phyloP scores from a whole-genome alignment of 345 rosid species.

The Schrenkiella parvula region DNA sequence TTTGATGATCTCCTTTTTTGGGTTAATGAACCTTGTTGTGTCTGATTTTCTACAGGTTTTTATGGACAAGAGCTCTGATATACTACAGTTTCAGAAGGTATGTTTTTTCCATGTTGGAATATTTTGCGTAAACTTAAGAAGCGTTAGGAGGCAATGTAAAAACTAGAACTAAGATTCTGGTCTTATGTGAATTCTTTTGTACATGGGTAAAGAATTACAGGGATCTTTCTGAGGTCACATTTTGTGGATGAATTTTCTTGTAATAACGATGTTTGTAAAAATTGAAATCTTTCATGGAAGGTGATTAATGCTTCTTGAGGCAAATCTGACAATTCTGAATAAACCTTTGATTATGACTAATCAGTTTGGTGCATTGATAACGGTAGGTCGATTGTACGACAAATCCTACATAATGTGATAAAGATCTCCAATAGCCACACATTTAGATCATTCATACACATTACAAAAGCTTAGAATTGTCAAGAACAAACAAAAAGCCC shows the following conservation, averaged over 20 bases:
- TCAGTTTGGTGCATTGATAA: background rate
- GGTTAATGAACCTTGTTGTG: slow-evolving; percentile 20
- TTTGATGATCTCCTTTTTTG: slow-evolving; percentile 7
- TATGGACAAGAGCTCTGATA: slow-evolving; percentile 6
- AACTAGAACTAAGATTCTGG: slow-evolving; percentile 29
- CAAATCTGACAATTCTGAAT: background rate
- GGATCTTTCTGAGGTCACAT: background rate
- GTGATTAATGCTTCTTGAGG: background rate
- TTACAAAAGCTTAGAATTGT: background rate
- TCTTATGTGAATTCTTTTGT: slow-evolving; percentile 58
- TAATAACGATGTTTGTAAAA: background rate
- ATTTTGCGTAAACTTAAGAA: slow-evolving; percentile 22
- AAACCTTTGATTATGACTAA: background rate
- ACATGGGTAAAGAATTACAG: slow-evolving; percentile 30
- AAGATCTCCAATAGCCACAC: background rate
- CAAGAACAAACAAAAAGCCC: slow-evolving; percentile 4
- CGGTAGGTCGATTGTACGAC: background rate
- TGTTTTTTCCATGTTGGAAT: slow-evolving; percentile 2
- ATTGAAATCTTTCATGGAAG: background rate
- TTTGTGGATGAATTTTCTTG: background rate
- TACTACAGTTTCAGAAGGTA: slow-evolving; percentile 1
- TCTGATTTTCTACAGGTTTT: slow-evolving; percentile 16
- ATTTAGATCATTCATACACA: background rate
- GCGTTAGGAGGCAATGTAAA: slow-evolving; percentile 25
- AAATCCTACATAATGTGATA: background rate